A percentile compares a stretch with the other conserved stretches of the same genome.
These are phyloP conservation scores for Leishmania arabica DNA, from an alignment of 208 protist genomes.

Conservation along the genomic window DNA sequence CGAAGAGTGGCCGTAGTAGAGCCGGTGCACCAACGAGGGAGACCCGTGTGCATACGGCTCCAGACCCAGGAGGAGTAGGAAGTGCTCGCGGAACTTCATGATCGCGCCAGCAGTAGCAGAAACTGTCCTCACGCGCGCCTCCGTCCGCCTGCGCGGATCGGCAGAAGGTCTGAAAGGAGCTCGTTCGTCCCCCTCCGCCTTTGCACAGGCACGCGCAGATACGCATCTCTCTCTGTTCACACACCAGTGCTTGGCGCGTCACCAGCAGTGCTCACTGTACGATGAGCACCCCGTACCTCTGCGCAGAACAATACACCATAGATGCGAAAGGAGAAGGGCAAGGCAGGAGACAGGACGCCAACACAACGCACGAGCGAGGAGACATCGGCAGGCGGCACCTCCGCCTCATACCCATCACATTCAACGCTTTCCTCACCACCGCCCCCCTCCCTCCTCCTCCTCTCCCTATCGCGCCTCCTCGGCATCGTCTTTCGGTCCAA, in stretches of 20 bases:
- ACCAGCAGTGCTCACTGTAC: neutral
- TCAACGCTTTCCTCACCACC: neutral
- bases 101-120: neutral
- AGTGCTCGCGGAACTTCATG: neutral
- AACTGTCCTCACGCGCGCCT: neutral
- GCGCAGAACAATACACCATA: too few relatives aligned
- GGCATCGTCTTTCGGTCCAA: neutral
- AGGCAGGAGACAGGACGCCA: neutral
- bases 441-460: neutral
- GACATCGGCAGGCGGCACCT: neutral
- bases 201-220: neutral
- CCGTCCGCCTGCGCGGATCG: neutral
- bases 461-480: neutral
- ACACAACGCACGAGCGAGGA: neutral
- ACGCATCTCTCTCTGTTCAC: neutral
- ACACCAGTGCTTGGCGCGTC: neutral
- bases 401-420: neutral
- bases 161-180: neutral
- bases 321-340: neutral
- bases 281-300: neutral
- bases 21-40: neutral
- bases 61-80: neutral
- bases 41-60: neutral
- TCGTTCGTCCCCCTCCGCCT: neutral
- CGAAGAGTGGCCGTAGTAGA: neutral